Percentiles rank a stretch among this genome's conserved stretches.
These are phyloP conservation scores for Lachnellula willkommii DNA, from an alignment of 2,329 filamentous ascomycete genomes.

Conservation along the genomic window DNA sequence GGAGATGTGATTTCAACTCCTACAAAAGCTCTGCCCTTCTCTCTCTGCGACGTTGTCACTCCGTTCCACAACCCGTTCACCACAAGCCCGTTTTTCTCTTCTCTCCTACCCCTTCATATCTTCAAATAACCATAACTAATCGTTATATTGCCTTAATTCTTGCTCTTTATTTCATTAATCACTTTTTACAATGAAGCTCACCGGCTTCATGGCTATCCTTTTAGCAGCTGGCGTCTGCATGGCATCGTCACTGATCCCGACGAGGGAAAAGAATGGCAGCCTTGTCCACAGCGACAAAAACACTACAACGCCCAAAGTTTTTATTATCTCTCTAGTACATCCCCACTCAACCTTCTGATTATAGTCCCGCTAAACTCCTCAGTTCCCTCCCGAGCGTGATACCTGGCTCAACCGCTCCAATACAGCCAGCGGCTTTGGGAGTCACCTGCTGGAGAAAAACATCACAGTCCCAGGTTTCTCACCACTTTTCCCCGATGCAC, in stretches of 20 bases:
- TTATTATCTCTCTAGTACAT: slow-evolving; percentile 58
- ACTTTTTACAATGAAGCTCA: background rate
- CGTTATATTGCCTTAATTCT: too few species aligned
- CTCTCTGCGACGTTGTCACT: too few species aligned
- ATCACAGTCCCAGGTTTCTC: slow-evolving; percentile 56
- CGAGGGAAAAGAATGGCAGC: background rate
- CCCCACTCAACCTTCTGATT: background rate
- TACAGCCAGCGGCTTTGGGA: slow-evolving; percentile 39
- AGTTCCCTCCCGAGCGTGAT: slow-evolving; percentile 59
- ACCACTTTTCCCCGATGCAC: slow-evolving; percentile 53
- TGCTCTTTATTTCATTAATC: background rate
- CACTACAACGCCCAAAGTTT: slow-evolving; percentile 45
- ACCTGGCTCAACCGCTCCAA: slow-evolving; percentile 54
- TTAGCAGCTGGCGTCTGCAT: background rate
- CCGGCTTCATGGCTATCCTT: background rate
- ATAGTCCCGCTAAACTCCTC: background rate
- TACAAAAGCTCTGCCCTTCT: too few species aligned
- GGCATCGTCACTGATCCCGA: background rate
- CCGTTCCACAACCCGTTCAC: too few species aligned
- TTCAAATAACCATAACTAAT: background rate
- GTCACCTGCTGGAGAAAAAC: slow-evolving; percentile 46
- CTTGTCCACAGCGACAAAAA: background rate
- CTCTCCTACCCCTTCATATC: background rate
- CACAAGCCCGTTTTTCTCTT: too few species aligned
- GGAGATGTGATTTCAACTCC: too few species aligned